Base-by-base conservation (phyloP, 352 stramenopile genomes). In the Phytophthora crassamura region DNA sequence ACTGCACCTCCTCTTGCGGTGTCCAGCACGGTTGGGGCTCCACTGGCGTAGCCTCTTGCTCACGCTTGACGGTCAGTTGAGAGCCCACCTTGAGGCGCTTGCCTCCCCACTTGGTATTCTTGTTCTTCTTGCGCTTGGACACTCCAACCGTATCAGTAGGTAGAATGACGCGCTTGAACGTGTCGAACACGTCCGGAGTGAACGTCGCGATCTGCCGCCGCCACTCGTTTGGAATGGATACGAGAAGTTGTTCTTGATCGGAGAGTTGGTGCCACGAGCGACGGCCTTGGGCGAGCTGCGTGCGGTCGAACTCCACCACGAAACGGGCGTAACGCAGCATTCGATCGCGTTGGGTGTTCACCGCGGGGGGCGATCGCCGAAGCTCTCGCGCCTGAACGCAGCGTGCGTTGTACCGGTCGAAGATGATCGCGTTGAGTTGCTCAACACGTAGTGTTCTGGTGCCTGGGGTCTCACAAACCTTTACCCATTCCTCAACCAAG, bases 221-320 rank as follows among this genome's bases (percentile, higher is more conserved):
- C 52, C 39, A 69, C 16, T 66, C 59, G 7, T 32, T 36, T 7
- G 59, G 59, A 7, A 70, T 66, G 1, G 61, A 33, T 5, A 55
- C 12, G 16, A 40, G 5, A 4, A 43, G 16, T 3, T 65, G 65
- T 15, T 74, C 59, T 2, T 61, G 16, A 12, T 5, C 15, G 1
- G 59, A 59, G 11, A 69, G 48, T 16, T 74, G 39, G 11, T 62
- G 59, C 65, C 65, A 74, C 36, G 38, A 36, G 9, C 46, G 53
- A 20, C 42, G 18, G 15, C 60, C 65, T 20, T 49, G 15, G 9
- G 59, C 11, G 1, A 34, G 11, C 16, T 42, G 25, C 3, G 12
- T 7, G 11, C 18, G 35, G 38, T 74, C 53, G 12, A 67, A 74
- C 47, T 54, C 36, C 1, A 1, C 16, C 30, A 74, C 53, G 25